Base-by-base conservation (phyloP, 441 rosid genomes). In the Erodium trifolium region DNA sequence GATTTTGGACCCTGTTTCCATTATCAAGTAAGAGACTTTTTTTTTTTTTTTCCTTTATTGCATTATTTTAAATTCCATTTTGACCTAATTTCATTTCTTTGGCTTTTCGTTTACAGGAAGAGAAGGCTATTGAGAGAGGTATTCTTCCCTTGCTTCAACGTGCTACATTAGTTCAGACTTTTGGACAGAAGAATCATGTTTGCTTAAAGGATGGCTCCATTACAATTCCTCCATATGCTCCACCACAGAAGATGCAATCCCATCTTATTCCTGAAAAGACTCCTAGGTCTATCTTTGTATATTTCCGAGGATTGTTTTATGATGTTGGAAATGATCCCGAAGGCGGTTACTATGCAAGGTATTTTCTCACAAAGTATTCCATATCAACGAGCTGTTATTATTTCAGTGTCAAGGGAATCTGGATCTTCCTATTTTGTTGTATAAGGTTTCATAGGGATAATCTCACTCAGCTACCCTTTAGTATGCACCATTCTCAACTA, bases 1-100 rank as follows among this genome's bases (percentile, higher is more conserved):
- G 93, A 88, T 73, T 88, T 88, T 75, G 93, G 88, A 73, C 86
- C 90, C 31, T 88, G 93, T 79, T 88, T 88, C 75, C 93, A 88
- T 81, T 88, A 88, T 74, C 93, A 86, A 71, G 92, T 87, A 72
- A 81, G 64, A 63, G 29, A 17, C 2, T 55, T 16, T 55, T 27
- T 23, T 55, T 16, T 55, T 27, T 23, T 23, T 23, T 23, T 23
- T 23, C 27, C 27, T 23, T 23, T 23, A 23, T 23, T 23, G 1
- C 27, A 23, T 23, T 23, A 23, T 23, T 23, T 23, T 23, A 23
- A 23, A 23, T 23, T 23, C 27, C 27, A 23, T 23, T 23, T 23
- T 23, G 27, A 23, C 27, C 27, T 2, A 23, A 23, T 23, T 23
- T 23, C 27, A 23, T 0, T 23, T 23, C 27, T 23, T 23, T 23